These are phyloP conservation scores for Geotrichum histeridarum DNA, from an alignment of 1,139 yeast species.

Conservation along the genomic window DNA sequence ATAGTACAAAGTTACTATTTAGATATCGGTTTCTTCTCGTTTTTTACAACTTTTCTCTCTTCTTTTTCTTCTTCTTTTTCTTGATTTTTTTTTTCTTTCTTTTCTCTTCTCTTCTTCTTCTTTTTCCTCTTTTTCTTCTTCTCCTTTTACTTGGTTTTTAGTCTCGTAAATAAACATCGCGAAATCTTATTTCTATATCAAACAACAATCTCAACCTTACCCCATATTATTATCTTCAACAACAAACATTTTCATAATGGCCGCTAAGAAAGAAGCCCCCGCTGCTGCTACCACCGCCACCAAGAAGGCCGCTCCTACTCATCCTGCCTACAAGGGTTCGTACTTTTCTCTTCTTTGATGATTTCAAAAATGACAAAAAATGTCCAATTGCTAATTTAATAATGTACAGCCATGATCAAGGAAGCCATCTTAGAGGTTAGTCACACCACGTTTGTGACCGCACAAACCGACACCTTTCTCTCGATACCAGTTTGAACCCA, in stretches of 20 bases:
- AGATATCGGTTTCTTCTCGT: constrained; percentile 13
- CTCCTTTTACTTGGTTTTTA: too few species aligned
- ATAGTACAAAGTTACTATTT: not conserved
- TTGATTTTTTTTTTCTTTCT: constrained; percentile 9
- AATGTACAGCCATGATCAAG: constrained; percentile 58
- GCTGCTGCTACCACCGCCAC: constrained; percentile 30
- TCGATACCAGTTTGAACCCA: not conserved
- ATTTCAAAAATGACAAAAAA: not conserved
- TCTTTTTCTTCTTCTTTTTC: constrained; percentile 13
- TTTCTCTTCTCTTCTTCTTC: constrained; percentile 6
- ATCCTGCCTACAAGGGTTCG: constrained; percentile 43
- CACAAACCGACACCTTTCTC: not conserved
- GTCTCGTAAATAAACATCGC: not conserved
- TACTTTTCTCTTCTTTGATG: too few species aligned
- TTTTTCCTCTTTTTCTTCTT: constrained; percentile 9
- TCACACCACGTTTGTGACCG: constrained; percentile 6
- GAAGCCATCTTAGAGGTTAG: constrained; percentile 55
- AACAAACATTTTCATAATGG: constrained; percentile 10
- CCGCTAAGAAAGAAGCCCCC: constrained; percentile 26
- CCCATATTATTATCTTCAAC: not conserved
- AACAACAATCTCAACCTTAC: not conserved
- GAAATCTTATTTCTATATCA: not conserved
- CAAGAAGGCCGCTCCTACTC: constrained; percentile 33
- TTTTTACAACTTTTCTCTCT: constrained; percentile 7
- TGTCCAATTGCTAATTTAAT: not conserved